Conservation (phyloP, 2,329 filamentous ascomycete species). For the Phialophora expanda region DNA sequence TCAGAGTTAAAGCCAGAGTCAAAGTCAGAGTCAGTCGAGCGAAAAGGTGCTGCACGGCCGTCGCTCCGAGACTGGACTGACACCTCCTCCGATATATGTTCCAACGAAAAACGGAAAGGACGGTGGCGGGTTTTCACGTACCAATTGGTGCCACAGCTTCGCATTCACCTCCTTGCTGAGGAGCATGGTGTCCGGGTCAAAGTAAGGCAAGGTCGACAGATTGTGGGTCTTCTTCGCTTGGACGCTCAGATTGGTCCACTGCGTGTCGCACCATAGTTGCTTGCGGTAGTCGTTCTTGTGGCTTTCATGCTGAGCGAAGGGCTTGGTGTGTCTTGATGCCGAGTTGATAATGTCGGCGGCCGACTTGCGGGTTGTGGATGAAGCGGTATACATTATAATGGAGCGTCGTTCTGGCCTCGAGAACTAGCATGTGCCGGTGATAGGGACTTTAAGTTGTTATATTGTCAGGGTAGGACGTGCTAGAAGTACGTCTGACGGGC, state of each 20-base stretch:
- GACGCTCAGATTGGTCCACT: constrained; percentile 38
- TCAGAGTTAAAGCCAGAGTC: neutral
- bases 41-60: neutral
- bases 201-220: constrained; percentile 35
- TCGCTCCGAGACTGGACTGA: too few species aligned
- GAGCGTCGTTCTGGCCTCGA: neutral
- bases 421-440: neutral
- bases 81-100: neutral
- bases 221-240: constrained; percentile 33
- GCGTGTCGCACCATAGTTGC: constrained; percentile 37
- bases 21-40: neutral
- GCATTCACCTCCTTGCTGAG: constrained; percentile 37
- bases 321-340: constrained; percentile 26
- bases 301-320: neutral
- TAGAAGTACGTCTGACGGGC: neutral
- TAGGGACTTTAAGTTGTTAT: neutral
- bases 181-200: constrained; percentile 39
- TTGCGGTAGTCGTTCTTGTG: constrained; percentile 30
- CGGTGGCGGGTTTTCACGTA: constrained; percentile 18
- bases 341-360: constrained; percentile 33
- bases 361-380: constrained; percentile 21
- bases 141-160: constrained; percentile 37
- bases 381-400: neutral
- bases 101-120: too few species aligned
- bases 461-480: neutral